Conservation (phyloP, 768 basidiomycete species). For the Astraeus odoratus region DNA sequence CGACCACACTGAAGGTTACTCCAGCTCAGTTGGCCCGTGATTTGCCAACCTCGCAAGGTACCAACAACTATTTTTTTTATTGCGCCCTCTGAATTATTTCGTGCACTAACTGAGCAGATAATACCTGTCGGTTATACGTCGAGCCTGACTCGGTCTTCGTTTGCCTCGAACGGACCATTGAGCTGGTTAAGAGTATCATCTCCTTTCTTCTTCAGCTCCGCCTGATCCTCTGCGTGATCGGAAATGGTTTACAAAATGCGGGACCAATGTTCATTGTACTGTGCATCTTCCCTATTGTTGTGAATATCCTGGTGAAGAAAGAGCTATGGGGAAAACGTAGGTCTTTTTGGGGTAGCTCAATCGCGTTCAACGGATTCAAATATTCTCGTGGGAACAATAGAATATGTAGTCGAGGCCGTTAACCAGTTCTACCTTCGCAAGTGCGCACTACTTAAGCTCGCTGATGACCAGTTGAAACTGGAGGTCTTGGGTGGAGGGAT, state of each 20-base stretch:
- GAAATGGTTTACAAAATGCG: constrained; percentile 9
- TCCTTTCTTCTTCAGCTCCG: constrained; percentile 21
- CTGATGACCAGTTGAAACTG: constrained; percentile 6
- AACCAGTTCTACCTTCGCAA: constrained; percentile 19
- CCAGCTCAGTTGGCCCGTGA: constrained; percentile 15
- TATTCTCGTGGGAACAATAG: constrained; percentile 2
- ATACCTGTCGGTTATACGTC: background rate
- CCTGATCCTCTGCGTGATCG: constrained; percentile 13
- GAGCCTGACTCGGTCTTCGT: constrained; percentile 1
- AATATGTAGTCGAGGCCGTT: constrained; percentile 11
- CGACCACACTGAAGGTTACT: background rate
- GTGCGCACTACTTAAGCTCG: constrained; percentile 10
- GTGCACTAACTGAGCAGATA: constrained; percentile 5
- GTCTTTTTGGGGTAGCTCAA: background rate
- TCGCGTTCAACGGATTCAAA: background rate
- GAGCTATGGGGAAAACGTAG: constrained; percentile 18
- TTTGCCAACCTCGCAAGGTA: constrained; percentile 19
- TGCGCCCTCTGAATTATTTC: background rate
- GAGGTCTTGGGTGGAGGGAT: constrained; percentile 20
- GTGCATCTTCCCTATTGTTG: constrained; percentile 11
- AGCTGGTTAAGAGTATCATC: constrained; percentile 5
- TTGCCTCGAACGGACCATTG: constrained; percentile 10
- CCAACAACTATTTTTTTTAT: background rate
- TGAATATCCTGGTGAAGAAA: background rate
- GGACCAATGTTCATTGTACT: constrained; percentile 17